phyloP scores from a whole-genome alignment of 345 rosid species.

The Aquilaria sinensis region DNA sequence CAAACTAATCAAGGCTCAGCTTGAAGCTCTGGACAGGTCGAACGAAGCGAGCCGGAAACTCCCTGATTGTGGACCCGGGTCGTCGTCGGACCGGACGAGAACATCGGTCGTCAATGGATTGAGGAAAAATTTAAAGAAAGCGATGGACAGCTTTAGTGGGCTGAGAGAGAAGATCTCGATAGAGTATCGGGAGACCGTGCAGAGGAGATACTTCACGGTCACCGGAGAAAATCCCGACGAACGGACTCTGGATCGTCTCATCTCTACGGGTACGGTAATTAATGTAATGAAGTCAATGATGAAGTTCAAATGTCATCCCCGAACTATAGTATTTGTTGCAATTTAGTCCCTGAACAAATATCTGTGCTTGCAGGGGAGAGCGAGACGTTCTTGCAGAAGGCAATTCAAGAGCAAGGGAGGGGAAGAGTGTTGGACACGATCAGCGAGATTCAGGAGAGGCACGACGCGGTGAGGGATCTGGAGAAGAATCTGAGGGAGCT shows the following conservation, averaged over 20 bases:
- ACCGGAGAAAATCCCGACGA: slow-evolving; percentile 89
- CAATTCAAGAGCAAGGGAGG: slow-evolving; percentile 84
- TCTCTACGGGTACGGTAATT: slow-evolving; percentile 59
- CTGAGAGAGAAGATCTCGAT: slow-evolving; percentile 60
- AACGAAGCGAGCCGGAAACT: slow-evolving; percentile 62
- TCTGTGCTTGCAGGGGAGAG: slow-evolving; percentile 53
- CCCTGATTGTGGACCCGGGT: slow-evolving; percentile 80
- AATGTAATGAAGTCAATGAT: not conserved
- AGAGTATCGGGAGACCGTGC: slow-evolving; percentile 81
- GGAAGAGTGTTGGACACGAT: slow-evolving; percentile 63
- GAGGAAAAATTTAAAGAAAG: slow-evolving; percentile 77
- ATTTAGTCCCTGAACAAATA: not conserved
- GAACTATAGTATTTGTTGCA: no score
- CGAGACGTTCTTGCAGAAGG: slow-evolving; percentile 76
- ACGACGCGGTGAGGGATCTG: slow-evolving; percentile 67
- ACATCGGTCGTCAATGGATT: slow-evolving; percentile 71
- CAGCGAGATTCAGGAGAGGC: slow-evolving; percentile 79
- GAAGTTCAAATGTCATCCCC: no score
- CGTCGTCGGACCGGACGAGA: slow-evolving; percentile 83
- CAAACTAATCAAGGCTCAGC: slow-evolving; percentile 56
- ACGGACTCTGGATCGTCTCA: slow-evolving; percentile 53
- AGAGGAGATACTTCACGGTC: slow-evolving; percentile 79
- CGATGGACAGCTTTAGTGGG: slow-evolving; percentile 66
- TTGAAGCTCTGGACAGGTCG: slow-evolving; percentile 77
- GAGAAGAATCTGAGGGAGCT: slow-evolving; percentile 70